Conservation (phyloP, 2,329 filamentous ascomycete species). For the Monosporascus sp. region DNA sequence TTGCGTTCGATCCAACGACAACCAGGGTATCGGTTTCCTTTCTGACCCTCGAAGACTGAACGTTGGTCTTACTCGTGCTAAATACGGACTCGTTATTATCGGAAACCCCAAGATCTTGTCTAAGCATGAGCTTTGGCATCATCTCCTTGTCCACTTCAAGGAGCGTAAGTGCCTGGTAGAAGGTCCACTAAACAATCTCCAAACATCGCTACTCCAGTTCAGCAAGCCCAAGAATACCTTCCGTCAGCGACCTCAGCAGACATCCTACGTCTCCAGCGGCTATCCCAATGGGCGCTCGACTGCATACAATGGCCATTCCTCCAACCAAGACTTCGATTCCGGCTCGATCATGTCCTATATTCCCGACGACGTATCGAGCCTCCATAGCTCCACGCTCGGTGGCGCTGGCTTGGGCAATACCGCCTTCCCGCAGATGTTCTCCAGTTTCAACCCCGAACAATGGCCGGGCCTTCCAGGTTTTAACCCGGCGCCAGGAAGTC, state of each 20-base stretch:
- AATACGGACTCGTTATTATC: constrained; percentile 92
- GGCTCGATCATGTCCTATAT: constrained; percentile 94
- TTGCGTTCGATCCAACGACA: constrained; percentile 96
- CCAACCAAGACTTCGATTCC: constrained; percentile 59
- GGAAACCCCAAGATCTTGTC: constrained; percentile 96
- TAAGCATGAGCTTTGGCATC: constrained; percentile 98
- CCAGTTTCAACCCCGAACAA: constrained; percentile 77
- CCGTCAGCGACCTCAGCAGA: constrained; percentile 73
- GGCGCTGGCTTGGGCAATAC: constrained; percentile 70
- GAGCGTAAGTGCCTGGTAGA: constrained; percentile 94
- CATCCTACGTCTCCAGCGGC: constrained; percentile 54
- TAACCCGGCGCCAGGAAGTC: constrained; percentile 44
- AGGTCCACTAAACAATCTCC: constrained; percentile 90
- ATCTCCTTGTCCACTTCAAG: constrained; percentile 92
- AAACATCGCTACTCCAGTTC: constrained; percentile 91
- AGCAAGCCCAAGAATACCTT: constrained; percentile 89
- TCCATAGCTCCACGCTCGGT: constrained; percentile 86
- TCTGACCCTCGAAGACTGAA: constrained; percentile 96
- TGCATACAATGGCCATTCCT: constrained; percentile 35
- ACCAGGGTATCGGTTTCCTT: constrained; percentile 97
- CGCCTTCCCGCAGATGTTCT: constrained; percentile 93
- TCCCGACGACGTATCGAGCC: constrained; percentile 91
- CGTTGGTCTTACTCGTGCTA: constrained; percentile 92
- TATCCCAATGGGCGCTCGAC: constrained; percentile 28
- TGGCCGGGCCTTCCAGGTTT: constrained; percentile 81